Base-by-base conservation (phyloP, 352 stramenopile species). In the Phytophthora pinifolia region DNA sequence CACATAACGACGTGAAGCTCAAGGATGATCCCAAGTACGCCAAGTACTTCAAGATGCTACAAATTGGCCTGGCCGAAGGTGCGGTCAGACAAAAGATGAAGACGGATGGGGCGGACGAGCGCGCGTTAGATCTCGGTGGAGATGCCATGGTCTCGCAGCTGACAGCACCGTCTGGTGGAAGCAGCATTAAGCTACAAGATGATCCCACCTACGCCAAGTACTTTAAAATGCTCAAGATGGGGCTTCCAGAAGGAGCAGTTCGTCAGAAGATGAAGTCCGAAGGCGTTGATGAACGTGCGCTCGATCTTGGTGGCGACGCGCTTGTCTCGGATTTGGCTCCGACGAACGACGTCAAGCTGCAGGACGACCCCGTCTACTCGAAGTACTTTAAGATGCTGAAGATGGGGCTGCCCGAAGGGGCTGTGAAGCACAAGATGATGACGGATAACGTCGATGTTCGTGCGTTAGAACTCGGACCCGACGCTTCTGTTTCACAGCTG, bases 351-450 rank as follows among this genome's bases (percentile, higher is more conserved):
- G 31, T 65, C 9, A 79, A 68, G n/a, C 55, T 88, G 7, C 44
- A 70, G 14, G 75, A 86, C 32, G 84, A 96, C 52, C 65, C 85
- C 18, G 31, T 78, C 0, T 86, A 93, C 37, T 68, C 71, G 7
- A 94, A 96, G 53, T 98, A 98, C 59, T 97, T 98, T 58, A 96
- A 96, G 54, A 98, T 98, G 92, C 59, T 98, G 20, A 92, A 96
- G 54, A 86, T 97, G 66, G 92, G 93, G n/a, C 47, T 97, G 7
- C 88, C 88, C 5, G 72, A 92, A 20, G 87, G 77, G 14, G 87
- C 89, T 3, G 86, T 97, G 1, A 70, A 75, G 8, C 83, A 96
- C 41, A 96, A 97, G 59, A 89, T 98, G 69, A 44, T 65, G 36
- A 69, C 51, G 7, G 75, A 86, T 9, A 74, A 65, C 20, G 49